Conservation (phyloP, 176 grass and related monocot species). For the Musa itinerans region DNA sequence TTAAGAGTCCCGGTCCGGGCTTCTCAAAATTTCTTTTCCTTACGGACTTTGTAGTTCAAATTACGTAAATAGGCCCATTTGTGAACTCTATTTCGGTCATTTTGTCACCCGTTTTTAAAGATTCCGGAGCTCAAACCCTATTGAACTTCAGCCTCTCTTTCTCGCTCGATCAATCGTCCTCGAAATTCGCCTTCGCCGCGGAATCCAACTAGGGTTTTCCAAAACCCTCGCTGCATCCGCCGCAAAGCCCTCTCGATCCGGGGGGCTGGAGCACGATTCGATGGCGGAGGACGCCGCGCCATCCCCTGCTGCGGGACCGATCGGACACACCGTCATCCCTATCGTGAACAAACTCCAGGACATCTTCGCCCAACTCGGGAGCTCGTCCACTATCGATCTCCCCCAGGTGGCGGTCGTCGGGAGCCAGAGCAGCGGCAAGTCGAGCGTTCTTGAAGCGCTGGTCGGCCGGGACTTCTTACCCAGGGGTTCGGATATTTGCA, state of each 20-base stretch:
- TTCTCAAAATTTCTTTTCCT: background rate
- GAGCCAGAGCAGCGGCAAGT: slow-evolving; percentile 92
- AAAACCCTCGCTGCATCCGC: background rate
- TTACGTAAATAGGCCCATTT: background rate
- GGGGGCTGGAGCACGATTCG: background rate
- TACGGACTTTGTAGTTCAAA: background rate
- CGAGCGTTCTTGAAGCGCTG: slow-evolving; percentile 86
- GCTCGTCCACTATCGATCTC: slow-evolving; percentile 44
- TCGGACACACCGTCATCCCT: slow-evolving; percentile 38
- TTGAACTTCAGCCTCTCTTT: background rate
- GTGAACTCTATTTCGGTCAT: background rate
- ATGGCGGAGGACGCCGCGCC: slow-evolving; percentile 22
- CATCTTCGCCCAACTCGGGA: slow-evolving; percentile 59
- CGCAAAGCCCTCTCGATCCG: background rate
- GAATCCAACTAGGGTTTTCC: slow-evolving; percentile 10
- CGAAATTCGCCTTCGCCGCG: background rate
- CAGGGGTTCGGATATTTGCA: slow-evolving; percentile 68
- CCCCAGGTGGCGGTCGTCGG: slow-evolving; percentile 79
- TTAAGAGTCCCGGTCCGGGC: background rate
- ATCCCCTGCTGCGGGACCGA: slow-evolving; percentile 31
- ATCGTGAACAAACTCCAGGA: slow-evolving; percentile 64
- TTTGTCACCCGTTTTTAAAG: background rate
- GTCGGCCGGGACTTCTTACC: slow-evolving; percentile 86
- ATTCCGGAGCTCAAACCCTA: background rate
- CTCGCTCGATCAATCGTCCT: background rate